These are phyloP conservation scores for Immersiporthe knoxdaviesiana DNA, from an alignment of 2,329 filamentous ascomycete species.

Conservation along the genomic window DNA sequence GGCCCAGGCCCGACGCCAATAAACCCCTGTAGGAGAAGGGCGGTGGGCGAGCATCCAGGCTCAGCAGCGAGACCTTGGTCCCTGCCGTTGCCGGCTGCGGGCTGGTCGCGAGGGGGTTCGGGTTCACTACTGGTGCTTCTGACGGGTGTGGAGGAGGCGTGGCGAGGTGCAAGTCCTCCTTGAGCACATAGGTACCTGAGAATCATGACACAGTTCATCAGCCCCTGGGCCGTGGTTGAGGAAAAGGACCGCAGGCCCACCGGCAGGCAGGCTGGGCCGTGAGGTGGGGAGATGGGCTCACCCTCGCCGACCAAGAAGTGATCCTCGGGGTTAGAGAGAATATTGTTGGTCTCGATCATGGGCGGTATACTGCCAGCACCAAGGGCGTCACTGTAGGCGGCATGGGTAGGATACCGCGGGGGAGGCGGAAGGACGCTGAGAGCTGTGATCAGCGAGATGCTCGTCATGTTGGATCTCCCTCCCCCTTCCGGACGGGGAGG, in stretches of 20 bases:
- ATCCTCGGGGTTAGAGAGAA: constrained; percentile 80
- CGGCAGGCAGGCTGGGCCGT: neutral
- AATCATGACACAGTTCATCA: constrained; percentile 16
- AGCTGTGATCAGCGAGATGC: constrained; percentile 30
- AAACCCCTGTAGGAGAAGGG: constrained; percentile 59
- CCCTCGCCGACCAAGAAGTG: constrained; percentile 94
- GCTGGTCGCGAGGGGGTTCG: constrained; percentile 86
- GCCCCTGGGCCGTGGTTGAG: neutral
- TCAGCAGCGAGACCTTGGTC: constrained; percentile 80
- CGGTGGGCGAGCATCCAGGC: constrained; percentile 65
- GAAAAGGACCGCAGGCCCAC: constrained; percentile 5
- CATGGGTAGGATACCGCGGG: constrained; percentile 76
- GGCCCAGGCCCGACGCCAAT: constrained; percentile 52
- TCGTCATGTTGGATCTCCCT: constrained; percentile 20
- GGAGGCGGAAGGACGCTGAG: constrained; percentile 82
- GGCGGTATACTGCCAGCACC: constrained; percentile 70
- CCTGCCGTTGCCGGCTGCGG: constrained; percentile 83
- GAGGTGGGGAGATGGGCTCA: constrained; percentile 40
- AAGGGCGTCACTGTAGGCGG: constrained; percentile 73
- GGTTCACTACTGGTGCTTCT: constrained; percentile 82
- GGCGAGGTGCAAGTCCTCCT: constrained; percentile 89
- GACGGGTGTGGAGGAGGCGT: constrained; percentile 95
- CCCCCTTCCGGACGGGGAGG: neutral
- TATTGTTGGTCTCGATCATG: constrained; percentile 94
- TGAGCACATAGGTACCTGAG: constrained; percentile 82